Conservation (phyloP, 305 asterid species). For the Salvia sclarea region DNA sequence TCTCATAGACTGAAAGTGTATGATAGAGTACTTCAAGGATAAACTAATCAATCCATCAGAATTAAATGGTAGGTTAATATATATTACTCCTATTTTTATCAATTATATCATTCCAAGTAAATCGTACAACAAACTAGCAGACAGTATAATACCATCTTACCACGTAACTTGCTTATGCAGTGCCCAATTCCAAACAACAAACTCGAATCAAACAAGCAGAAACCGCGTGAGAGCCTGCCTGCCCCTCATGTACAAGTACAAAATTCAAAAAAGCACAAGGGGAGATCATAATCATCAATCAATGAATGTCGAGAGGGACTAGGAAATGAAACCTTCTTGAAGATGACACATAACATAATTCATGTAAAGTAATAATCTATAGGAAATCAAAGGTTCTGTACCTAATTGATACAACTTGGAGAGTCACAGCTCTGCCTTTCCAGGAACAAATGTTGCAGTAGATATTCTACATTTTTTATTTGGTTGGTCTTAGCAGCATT, state of each 20-base stretch:
- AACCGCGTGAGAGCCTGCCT: background rate
- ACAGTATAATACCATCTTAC: background rate
- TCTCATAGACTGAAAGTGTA: too few relatives aligned
- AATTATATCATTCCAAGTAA: background rate
- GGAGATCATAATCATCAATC: background rate
- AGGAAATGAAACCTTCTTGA: background rate
- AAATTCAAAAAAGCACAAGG: background rate
- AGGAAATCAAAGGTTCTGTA: background rate
- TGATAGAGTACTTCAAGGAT: too few relatives aligned
- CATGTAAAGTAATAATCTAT: background rate
- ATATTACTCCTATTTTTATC: too few relatives aligned
- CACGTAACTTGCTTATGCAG: background rate
- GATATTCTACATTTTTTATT: slow-evolving; percentile 4
- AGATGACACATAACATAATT: background rate
- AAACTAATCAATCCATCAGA: too few relatives aligned
- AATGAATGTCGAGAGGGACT: background rate
- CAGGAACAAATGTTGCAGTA: background rate
- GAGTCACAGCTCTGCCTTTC: background rate
- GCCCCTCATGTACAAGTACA: background rate
- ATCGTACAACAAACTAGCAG: background rate
- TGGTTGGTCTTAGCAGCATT: slow-evolving; percentile 23
- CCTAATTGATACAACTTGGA: background rate
- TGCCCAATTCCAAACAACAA: background rate
- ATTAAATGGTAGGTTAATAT: too few relatives aligned
- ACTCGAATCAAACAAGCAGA: background rate